Evolutionary conservation across 78 protist species (phyloP), one percentile per base, ranked within the genome.

Genomic region (Mastigamoeba balamuthi): DNA sequence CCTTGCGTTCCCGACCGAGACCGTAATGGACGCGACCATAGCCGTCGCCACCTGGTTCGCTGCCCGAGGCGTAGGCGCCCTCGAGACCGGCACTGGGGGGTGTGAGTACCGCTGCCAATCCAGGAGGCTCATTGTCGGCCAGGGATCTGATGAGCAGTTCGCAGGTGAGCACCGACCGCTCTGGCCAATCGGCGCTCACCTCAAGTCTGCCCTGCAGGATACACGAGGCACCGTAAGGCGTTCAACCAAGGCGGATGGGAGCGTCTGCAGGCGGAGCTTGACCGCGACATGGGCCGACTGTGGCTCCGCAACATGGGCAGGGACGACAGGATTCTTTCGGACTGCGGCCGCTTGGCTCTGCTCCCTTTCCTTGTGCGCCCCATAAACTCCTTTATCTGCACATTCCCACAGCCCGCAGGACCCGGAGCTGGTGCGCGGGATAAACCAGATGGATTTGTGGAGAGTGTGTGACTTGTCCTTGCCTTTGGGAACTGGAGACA

Each of bases 111-210:
- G 6, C 0, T 66, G 3, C 25, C 1, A 10, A 5, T 76, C 88
- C 25, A 65, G 77, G 8, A 82, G 75, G 36, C 71, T 88, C 25
- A 67, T 88, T 29, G n/a, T 74, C 17, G 93, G 93, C 27, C 52
- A 74, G 77, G 94, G 94, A 4, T 89, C 94, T 0, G 94, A 90
- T 35, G 94, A 87, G 65, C 85, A 75, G 72, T 41, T n/a, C n/a
- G n/a, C n/a, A n/a, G n/a, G n/a, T n/a, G n/a, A n/a, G n/a, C n/a
- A n/a, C n/a, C n/a, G n/a, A n/a, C n/a, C n/a, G n/a, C n/a, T n/a
- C n/a, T n/a, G n/a, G n/a, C n/a, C n/a, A n/a, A n/a, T n/a, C n/a
- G n/a, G n/a, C n/a, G n/a, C n/a, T n/a, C n/a, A n/a, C n/a, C n/a
- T n/a, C n/a, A n/a, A n/a, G n/a, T n/a, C n/a, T n/a, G n/a, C n/a